These are phyloP conservation scores for Enterocytospora artemiae DNA, from an alignment of 371 early-diverging fungal species.

Conservation along the genomic window DNA sequence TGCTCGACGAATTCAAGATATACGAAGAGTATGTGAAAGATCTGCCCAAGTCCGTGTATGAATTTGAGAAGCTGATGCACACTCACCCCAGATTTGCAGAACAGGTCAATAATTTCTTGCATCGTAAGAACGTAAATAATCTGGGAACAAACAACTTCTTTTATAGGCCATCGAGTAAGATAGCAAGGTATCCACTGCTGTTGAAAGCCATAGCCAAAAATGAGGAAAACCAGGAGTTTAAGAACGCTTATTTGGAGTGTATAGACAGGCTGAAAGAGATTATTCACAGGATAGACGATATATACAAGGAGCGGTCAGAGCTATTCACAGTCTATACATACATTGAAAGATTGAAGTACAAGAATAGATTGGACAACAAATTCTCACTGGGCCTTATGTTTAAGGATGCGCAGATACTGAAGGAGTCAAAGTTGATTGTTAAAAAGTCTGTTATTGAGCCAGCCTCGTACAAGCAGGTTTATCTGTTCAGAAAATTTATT, in stretches of 20 bases:
- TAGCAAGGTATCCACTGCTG: slow-evolving; percentile 52
- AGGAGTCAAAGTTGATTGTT: slow-evolving; percentile 33
- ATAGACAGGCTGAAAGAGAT: slow-evolving; percentile 27
- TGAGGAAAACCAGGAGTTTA: slow-evolving; percentile 27
- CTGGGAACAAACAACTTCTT: slow-evolving; percentile 55
- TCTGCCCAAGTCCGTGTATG: slow-evolving; percentile 47
- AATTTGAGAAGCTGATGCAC: slow-evolving; percentile 33
- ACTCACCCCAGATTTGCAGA: slow-evolving; percentile 43
- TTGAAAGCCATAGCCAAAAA: slow-evolving; percentile 52
- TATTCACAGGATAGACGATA: slow-evolving; percentile 38
- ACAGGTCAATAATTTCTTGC: slow-evolving; percentile 37
- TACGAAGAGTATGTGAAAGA: slow-evolving; percentile 37
- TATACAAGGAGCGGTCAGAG: slow-evolving; percentile 25
- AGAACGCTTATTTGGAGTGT: slow-evolving; percentile 13
- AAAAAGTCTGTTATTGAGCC: slow-evolving; percentile 12
- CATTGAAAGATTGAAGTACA: slow-evolving; percentile 25
- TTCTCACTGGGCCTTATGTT: slow-evolving; percentile 29
- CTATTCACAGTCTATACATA: slow-evolving; percentile 49
- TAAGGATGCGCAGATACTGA: slow-evolving; percentile 25
- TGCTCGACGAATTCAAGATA: not conserved
- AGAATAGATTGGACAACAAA: not conserved
- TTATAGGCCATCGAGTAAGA: slow-evolving; percentile 51
- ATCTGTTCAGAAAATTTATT: slow-evolving; percentile 37
- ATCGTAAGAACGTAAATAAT: slow-evolving; percentile 31
- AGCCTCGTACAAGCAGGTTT: slow-evolving; percentile 21